A percentile compares a stretch with the other conserved stretches of the same genome.
Conservation (phyloP, 2,329 filamentous ascomycete genomes). For the Aspergillus hortae region DNA sequence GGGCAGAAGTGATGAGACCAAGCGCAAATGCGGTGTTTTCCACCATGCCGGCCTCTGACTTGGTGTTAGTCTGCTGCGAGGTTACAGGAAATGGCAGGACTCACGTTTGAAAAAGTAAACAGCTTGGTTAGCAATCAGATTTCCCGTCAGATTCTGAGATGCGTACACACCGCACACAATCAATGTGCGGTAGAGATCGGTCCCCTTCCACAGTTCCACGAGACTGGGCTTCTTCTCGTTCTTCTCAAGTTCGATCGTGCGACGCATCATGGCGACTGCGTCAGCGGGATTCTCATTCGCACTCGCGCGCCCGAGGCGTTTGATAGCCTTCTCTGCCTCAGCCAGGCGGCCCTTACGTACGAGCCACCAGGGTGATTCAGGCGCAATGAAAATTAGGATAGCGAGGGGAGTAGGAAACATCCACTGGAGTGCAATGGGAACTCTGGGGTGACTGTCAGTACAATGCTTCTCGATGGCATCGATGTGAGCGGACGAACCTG, state of each 20-base stretch:
- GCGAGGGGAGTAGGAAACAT: slow-evolving; percentile 56
- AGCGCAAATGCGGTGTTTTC: slow-evolving; percentile 57
- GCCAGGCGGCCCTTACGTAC: slow-evolving; percentile 47
- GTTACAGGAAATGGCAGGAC: slow-evolving; percentile 15
- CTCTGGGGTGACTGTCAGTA: slow-evolving; percentile 38
- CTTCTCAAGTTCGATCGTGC: slow-evolving; percentile 54
- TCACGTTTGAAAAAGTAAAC: slow-evolving; percentile 55
- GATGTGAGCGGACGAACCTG: slow-evolving; percentile 36
- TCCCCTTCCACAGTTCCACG: slow-evolving; percentile 54
- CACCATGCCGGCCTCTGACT: slow-evolving; percentile 58
- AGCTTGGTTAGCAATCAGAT: slow-evolving; percentile 60
- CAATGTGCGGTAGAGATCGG: slow-evolving; percentile 52
- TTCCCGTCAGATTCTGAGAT: slow-evolving; percentile 59
- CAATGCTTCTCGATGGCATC: slow-evolving; percentile 19
- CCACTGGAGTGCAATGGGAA: slow-evolving; percentile 58
- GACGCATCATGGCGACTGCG: slow-evolving; percentile 58
- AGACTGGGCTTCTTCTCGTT: slow-evolving; percentile 46
- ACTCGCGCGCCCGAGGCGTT: slow-evolving; percentile 47
- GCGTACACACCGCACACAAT: slow-evolving; percentile 58
- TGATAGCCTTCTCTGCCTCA: slow-evolving; percentile 45
- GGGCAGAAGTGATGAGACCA: slow-evolving; percentile 62
- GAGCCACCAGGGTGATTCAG: slow-evolving; percentile 52
- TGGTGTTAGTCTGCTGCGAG: slow-evolving; percentile 25
- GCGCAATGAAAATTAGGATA: slow-evolving; percentile 52
- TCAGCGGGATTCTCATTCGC: slow-evolving; percentile 39